Evolutionary conservation across 2,329 filamentous ascomycete species (phyloP), one percentile per base, ranked within the genome.

Genomic region (Fragosphaeria purpurea): DNA sequence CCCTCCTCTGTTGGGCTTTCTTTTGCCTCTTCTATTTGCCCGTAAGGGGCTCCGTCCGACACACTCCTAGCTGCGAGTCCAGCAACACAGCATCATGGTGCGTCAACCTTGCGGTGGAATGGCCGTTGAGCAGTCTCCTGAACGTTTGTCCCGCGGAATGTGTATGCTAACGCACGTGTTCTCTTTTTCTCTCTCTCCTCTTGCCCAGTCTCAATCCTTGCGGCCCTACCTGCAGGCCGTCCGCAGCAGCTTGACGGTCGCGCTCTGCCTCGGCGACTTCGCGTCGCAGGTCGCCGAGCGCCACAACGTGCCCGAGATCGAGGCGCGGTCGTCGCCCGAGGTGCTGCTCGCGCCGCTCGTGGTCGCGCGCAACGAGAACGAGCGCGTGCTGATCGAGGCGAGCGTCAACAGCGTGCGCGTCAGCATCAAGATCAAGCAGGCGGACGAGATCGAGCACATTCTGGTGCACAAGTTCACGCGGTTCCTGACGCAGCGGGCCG

Each of bases 341-440:
- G 85, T 97, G 54, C 79, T 98, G 30, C 76, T 98, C 54, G 95
- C 93, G 63, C 90, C 91, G 13, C 74, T 98, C 57, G 89, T 85
- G 33, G 82, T 98, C 59, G 86, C 91, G 56, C 83, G 93, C 57
- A 98, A 98, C 70, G 90, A 97, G 70, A 95, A 96, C 67, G 93
- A 98, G 77, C 84, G 86, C 61, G 91, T 98, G 59, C 75, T 95
- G 55, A 95, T 97, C 65, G 91, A 97, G 73, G 90, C 93, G 49
- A 93, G 87, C 67, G 85, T 97, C 72, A 98, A 98, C 78, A 94
- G 87, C 59, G 86, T 98, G 59, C 85, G 93, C 60, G 86, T 98
- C 63, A 95, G 88, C 78, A 95, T 98, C 73, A 88, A 91, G 76
- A 96, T 98, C 70, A 98, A 98, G 74, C 93, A 98, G 75, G 93